These are phyloP conservation scores for Orbilia brochopaga DNA, from an alignment of 2,329 filamentous ascomycete genomes.

Conservation along the genomic window DNA sequence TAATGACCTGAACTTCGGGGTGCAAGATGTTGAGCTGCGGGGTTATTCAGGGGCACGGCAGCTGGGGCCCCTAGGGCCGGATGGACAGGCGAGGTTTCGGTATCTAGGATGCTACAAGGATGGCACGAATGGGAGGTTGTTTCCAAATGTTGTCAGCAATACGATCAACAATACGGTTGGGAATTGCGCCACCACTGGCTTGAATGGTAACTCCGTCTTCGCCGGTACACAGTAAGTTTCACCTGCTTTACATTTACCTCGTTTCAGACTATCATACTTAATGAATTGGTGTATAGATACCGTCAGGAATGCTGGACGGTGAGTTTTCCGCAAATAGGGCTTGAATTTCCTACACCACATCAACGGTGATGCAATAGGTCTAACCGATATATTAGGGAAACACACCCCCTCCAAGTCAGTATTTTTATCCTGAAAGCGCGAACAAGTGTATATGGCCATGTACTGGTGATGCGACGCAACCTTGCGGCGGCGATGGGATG, in stretches of 20 bases:
- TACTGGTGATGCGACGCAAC: slow-evolving; percentile 55
- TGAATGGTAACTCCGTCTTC: slow-evolving; percentile 56
- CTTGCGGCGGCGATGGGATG: slow-evolving; percentile 56
- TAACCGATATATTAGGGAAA: slow-evolving; percentile 56
- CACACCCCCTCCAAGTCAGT: slow-evolving; percentile 31
- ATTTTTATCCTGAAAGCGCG: slow-evolving; percentile 47
- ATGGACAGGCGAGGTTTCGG: slow-evolving; percentile 55
- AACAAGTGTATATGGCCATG: slow-evolving; percentile 56
- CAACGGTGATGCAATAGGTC: slow-evolving; percentile 56
- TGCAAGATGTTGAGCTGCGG: slow-evolving; percentile 57
- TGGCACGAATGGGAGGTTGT: slow-evolving; percentile 56
- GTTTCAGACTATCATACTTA: background rate
- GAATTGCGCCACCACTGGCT: slow-evolving; percentile 56
- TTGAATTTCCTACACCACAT: no score
- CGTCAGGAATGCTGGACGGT: slow-evolving; percentile 49
- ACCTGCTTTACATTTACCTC: background rate
- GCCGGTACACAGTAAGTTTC: slow-evolving; percentile 56
- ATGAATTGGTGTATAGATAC: slow-evolving; percentile 36
- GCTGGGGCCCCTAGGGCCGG: slow-evolving; percentile 57
- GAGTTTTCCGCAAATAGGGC: no score
- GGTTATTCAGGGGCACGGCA: slow-evolving; percentile 57
- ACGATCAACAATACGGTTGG: slow-evolving; percentile 57
- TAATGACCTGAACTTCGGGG: slow-evolving; percentile 59
- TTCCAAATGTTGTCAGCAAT: slow-evolving; percentile 55
- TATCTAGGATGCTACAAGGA: slow-evolving; percentile 60